phyloP scores from a whole-genome alignment of 805 yeast genomes.

The Saccharomycopsis sp. region DNA sequence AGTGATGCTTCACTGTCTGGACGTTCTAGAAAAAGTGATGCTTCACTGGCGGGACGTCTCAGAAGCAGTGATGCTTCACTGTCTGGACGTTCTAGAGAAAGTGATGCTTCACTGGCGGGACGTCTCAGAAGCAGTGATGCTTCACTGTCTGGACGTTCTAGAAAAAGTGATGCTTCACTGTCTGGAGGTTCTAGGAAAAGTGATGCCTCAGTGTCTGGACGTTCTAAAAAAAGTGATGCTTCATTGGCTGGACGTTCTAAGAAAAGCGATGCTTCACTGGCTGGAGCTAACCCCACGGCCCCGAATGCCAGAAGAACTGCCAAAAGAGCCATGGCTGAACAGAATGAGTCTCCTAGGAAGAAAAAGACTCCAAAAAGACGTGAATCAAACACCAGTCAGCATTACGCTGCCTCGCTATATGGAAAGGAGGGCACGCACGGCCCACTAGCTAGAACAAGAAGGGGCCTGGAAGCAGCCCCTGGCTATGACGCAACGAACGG shows the following conservation, averaged over 20 bases:
- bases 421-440: neutral
- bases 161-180: no score
- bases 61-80: no score
- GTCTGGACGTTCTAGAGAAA: no score
- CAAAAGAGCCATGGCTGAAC: neutral
- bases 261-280: no score
- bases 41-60: neutral
- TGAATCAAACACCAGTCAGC: neutral
- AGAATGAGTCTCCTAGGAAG: neutral
- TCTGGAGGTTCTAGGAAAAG: no score
- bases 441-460: neutral
- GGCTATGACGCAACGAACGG: conserved; percentile 12
- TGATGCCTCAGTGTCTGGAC: no score
- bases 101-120: no score
- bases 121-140: neutral
- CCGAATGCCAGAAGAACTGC: neutral
- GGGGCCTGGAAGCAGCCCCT: neutral
- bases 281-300: no score
- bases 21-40: neutral
- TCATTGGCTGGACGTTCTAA: neutral
- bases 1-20: no score
- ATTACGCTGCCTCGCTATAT: no score
- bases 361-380: neutral
- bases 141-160: neutral
- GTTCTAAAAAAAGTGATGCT: neutral